A percentile compares a stretch with the other conserved stretches of the same genome.
phyloP scores from a whole-genome alignment of 2,329 filamentous ascomycete species.

The Cladosporium oxysporum region DNA sequence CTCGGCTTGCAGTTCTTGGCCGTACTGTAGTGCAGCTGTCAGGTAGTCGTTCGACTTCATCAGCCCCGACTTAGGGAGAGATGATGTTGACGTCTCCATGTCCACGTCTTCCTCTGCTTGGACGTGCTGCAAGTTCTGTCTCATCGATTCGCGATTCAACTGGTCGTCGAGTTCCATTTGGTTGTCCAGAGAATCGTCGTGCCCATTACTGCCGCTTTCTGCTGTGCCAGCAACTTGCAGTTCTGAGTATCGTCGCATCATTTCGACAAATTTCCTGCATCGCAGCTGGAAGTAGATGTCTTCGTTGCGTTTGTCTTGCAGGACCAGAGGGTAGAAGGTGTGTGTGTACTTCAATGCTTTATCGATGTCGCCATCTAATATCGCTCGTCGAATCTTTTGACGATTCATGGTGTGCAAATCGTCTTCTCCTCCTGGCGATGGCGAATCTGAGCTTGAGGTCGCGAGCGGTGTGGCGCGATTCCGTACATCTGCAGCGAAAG shows the following conservation, averaged over 20 bases:
- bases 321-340: constrained; percentile 75
- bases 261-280: constrained; percentile 92
- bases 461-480: background rate
- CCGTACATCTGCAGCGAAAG: constrained; percentile 76
- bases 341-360: constrained; percentile 80
- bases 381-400: constrained; percentile 78
- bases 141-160: constrained; percentile 37
- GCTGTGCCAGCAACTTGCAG: constrained; percentile 48
- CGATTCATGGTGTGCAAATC: constrained; percentile 84
- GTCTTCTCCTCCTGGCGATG: constrained; percentile 48
- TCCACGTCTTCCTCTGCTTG: constrained; percentile 24
- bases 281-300: constrained; percentile 84
- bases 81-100: constrained; percentile 37
- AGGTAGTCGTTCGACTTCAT: constrained; percentile 56
- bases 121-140: constrained; percentile 19
- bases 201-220: constrained; percentile 29
- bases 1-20: constrained; percentile 73
- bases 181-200: constrained; percentile 41
- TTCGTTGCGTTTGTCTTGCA: constrained; percentile 67
- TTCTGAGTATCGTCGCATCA: constrained; percentile 77
- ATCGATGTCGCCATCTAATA: constrained; percentile 91
- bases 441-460: constrained; percentile 36
- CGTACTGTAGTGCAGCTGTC: constrained; percentile 73
- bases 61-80: background rate
- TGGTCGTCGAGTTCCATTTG: constrained; percentile 63